A percentile compares a stretch with the other conserved stretches of the same genome.
These are phyloP conservation scores for Solanum dulcamara DNA, from an alignment of 257 asterid genomes.

Conservation along the genomic window DNA sequence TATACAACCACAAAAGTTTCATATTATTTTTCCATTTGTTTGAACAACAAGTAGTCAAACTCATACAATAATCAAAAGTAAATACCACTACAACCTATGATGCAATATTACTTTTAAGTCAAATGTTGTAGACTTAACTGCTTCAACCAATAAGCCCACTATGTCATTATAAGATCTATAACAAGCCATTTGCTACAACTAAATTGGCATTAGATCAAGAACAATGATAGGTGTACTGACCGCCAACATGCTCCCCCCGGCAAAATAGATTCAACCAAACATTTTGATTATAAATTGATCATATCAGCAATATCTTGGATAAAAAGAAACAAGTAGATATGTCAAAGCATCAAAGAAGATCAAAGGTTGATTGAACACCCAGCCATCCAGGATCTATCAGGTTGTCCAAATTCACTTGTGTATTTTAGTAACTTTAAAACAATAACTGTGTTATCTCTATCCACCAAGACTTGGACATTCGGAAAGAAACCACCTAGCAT, in stretches of 20 bases:
- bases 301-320: neutral
- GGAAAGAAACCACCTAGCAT: neutral
- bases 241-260: neutral
- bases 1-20: neutral
- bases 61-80: neutral
- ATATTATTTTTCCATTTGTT: neutral
- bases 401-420: neutral
- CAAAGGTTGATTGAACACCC: neutral
- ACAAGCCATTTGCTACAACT: neutral
- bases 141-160: neutral
- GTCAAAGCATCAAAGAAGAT: neutral
- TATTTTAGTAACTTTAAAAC: neutral
- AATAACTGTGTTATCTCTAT: too few relatives aligned
- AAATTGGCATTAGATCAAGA: neutral
- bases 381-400: neutral
- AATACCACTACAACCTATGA: neutral
- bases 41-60: neutral
- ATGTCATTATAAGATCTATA: neutral
- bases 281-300: neutral
- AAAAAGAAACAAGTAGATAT: neutral
- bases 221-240: neutral
- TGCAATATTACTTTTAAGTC: neutral
- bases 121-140: neutral
- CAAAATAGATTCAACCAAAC: neutral
- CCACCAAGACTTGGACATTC: neutral